Percentiles rank a stretch among this genome's conserved stretches.
Conservation (phyloP, 164 flowering plant species). For the Tinospora cordifolia region DNA sequence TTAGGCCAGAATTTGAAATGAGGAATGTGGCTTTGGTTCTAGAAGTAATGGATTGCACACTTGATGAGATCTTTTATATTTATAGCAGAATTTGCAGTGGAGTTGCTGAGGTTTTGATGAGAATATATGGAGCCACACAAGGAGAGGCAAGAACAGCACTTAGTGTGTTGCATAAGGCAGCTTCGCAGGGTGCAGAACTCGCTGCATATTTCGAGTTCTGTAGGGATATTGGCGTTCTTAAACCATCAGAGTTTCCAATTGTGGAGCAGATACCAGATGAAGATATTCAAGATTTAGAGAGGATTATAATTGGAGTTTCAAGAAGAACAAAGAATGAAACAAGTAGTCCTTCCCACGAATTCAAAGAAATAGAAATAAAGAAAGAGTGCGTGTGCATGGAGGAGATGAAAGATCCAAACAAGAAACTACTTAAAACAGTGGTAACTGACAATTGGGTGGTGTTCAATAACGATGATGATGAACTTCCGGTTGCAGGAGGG, state of each 20-base stretch:
- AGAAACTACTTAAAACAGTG: conserved; percentile 26
- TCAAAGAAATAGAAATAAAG: conserved; percentile 4
- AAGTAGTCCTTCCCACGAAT: neutral
- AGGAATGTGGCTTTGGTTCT: conserved; percentile 28
- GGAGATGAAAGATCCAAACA: conserved; percentile 11
- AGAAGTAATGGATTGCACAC: conserved; percentile 69
- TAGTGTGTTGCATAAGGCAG: conserved; percentile 41
- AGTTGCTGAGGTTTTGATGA: conserved; percentile 37
- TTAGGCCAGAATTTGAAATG: conserved; percentile 31
- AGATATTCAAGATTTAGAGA: conserved; percentile 53
- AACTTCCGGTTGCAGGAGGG: conserved; percentile 12
- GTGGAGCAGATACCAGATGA: conserved; percentile 51
- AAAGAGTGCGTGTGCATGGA: neutral
- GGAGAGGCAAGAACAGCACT: conserved; percentile 52
- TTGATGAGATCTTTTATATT: conserved; percentile 63
- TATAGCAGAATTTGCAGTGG: conserved; percentile 54
- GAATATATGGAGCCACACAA: conserved; percentile 32
- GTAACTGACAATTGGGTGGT: conserved; percentile 59
- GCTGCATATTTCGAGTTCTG: conserved; percentile 48
- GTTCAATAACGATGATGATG: conserved; percentile 71
- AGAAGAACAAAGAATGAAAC: conserved; percentile 1
- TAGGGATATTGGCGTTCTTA: conserved; percentile 41
- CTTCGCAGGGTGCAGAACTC: conserved; percentile 43
- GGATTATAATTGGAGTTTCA: conserved; percentile 33
- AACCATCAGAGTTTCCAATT: conserved; percentile 41